Evolutionary conservation across 805 yeast species (phyloP).

Genomic region (Candida suzukii): DNA sequence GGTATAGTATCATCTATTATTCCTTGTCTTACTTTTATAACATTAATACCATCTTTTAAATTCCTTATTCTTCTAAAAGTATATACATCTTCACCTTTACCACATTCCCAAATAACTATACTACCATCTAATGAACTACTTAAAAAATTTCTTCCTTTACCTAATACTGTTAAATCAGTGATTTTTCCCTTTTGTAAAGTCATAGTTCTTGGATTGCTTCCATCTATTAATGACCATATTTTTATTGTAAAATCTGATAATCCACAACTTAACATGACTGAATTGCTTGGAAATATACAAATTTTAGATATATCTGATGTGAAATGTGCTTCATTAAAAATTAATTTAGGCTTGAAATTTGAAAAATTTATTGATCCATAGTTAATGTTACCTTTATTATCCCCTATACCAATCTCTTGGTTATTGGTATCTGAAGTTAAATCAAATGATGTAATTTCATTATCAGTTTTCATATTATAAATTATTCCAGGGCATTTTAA

Average conservation of each 20-base stretch:
- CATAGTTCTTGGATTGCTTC: conserved; percentile 43
- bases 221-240: conserved; percentile 50
- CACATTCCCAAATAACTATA: conserved; percentile 64
- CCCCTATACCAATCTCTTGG: conserved; percentile 9
- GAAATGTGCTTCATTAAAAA: conserved; percentile 38
- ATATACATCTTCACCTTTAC: conserved; percentile 40
- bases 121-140: conserved; percentile 50
- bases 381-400: conserved; percentile 8
- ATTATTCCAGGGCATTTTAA: not conserved
- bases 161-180: conserved; percentile 45
- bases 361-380: conserved; percentile 5
- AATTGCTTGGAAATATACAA: conserved; percentile 55
- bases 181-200: conserved; percentile 41
- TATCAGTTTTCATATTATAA: not conserved
- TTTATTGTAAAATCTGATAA: conserved; percentile 47
- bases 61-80: conserved; percentile 30
- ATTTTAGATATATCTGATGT: conserved; percentile 34
- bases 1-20: not conserved
- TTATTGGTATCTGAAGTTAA: conserved; percentile 4
- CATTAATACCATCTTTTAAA: conserved; percentile 28
- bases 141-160: conserved; percentile 60
- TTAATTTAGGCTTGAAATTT: not conserved
- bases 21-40: conserved; percentile 7
- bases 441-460: conserved; percentile 2
- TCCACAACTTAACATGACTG: conserved; percentile 54